Evolutionary conservation across 2,329 filamentous ascomycete species (phyloP).

Genomic region (Sclerotinia subarctica): DNA sequence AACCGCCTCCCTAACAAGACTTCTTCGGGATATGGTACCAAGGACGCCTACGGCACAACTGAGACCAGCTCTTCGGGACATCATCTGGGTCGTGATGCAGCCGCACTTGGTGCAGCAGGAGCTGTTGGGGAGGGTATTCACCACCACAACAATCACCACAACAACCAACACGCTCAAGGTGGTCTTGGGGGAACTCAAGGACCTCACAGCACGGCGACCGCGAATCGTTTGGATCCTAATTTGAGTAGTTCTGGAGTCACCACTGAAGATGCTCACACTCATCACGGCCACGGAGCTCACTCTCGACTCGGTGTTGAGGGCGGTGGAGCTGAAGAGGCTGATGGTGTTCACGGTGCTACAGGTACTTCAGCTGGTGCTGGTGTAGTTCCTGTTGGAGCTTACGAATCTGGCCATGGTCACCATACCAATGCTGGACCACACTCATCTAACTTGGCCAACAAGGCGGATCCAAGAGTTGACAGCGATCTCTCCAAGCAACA

Average conservation of each 20-base stretch:
- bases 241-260: constrained; percentile 21
- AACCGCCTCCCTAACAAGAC: constrained; percentile 22
- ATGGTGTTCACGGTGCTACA: constrained; percentile 26
- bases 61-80: constrained; percentile 9
- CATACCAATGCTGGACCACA: constrained; percentile 39
- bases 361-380: constrained; percentile 23
- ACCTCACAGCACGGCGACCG: constrained; percentile 32
- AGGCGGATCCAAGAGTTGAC: constrained; percentile 42
- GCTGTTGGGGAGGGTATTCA: constrained; percentile 24
- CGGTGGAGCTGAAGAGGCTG: constrained; percentile 34
- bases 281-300: constrained; percentile 21
- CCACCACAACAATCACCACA: constrained; percentile 27
- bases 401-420: constrained; percentile 25
- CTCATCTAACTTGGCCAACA: constrained; percentile 41
- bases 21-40: constrained; percentile 2
- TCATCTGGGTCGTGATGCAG: constrained; percentile 24
- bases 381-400: constrained; percentile 15
- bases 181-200: constrained; percentile 10
- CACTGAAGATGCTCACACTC: constrained; percentile 26
- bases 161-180: constrained; percentile 19
- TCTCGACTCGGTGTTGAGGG: constrained; percentile 24
- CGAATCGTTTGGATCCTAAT: constrained; percentile 35
- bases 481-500: constrained; percentile 22
- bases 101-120: constrained; percentile 22
- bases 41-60: constrained; percentile 6